phyloP scores from a whole-genome alignment of 495 filamentous ascomycete species.

The Penicillium dipodomyicola region DNA sequence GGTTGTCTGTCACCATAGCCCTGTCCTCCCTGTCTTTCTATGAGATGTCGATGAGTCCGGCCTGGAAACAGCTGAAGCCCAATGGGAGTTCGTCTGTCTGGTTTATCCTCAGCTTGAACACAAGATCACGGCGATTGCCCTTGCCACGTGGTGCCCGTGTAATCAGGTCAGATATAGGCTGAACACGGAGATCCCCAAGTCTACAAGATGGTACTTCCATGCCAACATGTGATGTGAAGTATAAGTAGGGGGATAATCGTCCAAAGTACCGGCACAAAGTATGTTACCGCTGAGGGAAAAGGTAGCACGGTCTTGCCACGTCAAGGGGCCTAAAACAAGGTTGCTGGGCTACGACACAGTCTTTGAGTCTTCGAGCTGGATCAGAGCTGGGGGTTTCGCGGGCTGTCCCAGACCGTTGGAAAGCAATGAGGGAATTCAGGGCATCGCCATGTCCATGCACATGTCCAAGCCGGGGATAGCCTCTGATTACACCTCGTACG shows the following conservation, averaged over 20 bases:
- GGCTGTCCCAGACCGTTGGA: constrained; percentile 16
- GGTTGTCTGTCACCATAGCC: background rate
- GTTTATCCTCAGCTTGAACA: background rate
- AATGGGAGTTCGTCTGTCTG: background rate
- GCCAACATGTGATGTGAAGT: background rate
- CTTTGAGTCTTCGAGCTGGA: background rate
- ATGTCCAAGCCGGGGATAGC: constrained; percentile 7
- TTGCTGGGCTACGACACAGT: background rate
- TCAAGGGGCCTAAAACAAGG: background rate
- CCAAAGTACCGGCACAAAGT: constrained; percentile 2
- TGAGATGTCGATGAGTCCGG: background rate
- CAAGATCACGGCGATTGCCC: background rate
- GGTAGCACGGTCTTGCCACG: constrained; percentile 3
- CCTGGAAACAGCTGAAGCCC: background rate
- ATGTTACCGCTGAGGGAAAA: background rate
- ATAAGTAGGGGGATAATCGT: background rate
- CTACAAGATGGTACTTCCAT: background rate
- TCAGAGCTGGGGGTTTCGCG: constrained; percentile 1
- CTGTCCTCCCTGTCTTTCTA: background rate
- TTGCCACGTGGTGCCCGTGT: constrained; percentile 4
- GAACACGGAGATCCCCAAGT: constrained; percentile 1
- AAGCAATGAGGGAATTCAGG: constrained; percentile 5
- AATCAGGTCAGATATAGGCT: background rate
- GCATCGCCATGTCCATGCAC: constrained; percentile 1
- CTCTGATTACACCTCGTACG: constrained; percentile 16